Percentiles rank a stretch among this genome's conserved stretches.
Evolutionary conservation across 805 yeast genomes (phyloP).

Genomic region (Cyberlindnera subsufficiens): DNA sequence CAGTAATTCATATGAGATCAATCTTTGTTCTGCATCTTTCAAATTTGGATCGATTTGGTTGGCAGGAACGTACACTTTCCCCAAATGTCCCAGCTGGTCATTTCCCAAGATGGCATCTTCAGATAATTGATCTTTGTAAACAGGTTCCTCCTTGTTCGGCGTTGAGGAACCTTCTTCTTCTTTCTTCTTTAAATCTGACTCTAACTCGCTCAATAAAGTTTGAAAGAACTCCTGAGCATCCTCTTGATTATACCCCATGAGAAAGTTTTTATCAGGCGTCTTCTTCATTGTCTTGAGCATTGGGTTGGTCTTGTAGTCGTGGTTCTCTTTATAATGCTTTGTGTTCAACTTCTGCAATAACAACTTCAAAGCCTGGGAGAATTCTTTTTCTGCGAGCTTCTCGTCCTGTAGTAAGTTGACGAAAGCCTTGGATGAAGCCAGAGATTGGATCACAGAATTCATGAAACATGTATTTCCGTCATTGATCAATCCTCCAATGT

Average conservation of each 20-base stretch:
- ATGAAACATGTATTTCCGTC: conserved; percentile 94
- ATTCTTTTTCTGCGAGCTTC: conserved; percentile 10
- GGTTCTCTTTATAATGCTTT: conserved; percentile 43
- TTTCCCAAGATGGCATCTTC: conserved; percentile 33
- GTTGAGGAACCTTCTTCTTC: conserved; percentile 4
- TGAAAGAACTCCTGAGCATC: conserved; percentile 97
- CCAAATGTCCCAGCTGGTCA: conserved; percentile 49
- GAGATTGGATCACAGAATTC: conserved; percentile 82
- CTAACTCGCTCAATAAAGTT: conserved; percentile 60
- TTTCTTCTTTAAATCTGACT: conserved; percentile 42
- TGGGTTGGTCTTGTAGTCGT: conserved; percentile 56
- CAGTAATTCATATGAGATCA: conserved; percentile 49
- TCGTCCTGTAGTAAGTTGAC: conserved; percentile 47
- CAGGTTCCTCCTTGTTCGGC: conserved; percentile 16
- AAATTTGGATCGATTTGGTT: conserved; percentile 71
- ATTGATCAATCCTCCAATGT: conserved; percentile 78
- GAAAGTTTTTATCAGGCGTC: conserved; percentile 71
- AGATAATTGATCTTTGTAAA: conserved; percentile 26
- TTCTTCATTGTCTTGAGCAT: conserved; percentile 65
- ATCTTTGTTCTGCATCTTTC: conserved; percentile 34
- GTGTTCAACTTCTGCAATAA: conserved; percentile 51
- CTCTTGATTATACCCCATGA: conserved; percentile 85
- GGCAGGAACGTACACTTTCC: conserved; percentile 67
- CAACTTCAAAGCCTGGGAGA: conserved; percentile 33
- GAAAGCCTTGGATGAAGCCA: conserved; percentile 68